Base-by-base conservation (phyloP, 2,329 filamentous ascomycete genomes). In the Amylocarpus encephaloides region DNA sequence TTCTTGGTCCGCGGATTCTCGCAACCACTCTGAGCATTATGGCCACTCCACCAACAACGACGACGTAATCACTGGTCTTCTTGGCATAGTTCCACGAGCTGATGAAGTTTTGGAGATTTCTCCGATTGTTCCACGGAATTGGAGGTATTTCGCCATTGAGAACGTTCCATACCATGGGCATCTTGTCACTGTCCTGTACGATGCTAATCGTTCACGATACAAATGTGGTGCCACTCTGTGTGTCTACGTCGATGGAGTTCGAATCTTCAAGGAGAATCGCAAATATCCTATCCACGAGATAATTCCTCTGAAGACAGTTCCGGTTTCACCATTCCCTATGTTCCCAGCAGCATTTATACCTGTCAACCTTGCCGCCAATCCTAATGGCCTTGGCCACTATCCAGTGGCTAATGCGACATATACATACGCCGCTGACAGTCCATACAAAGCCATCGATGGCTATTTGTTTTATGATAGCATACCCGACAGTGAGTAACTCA, bases 41-140 rank as follows among this genome's bases (percentile, higher is more conserved):
- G 64, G 69, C 48, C 71, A 73, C 54, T 73, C 70, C 0, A 73
- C 70, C 1, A 70, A 71, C 52, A 65, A 71, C 19, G 70, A 74
- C 59, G 70, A 73, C 50, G 64, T 74, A 5, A 67, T 74, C 42
- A 69, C 71, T 6, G 69, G 71, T 2, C 59, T 74, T 1, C 51
- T 74, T 12, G 71, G 71, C 3, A 64, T 73, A 6, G 54, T 70
- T 12, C 68, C 69, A 3, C 66, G 65, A 9, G 51, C 67, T 6
- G 68, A 70, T n/a, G 60, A 72, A 47, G 62, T 55, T 1, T 58
- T 73, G 29, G 53, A 63, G 3, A 62, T 74, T 35, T 65, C 65
- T 18, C 71, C 71, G 10, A 66, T 74, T 13, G 57, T 70, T 10
- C 71, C 71, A 1, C 13, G 36, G 16, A 48, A 49, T 10, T 56